A percentile compares a stretch with the other conserved stretches of the same genome.
Conservation (phyloP, 148 eudicot species). For the Silene uniflora region DNA sequence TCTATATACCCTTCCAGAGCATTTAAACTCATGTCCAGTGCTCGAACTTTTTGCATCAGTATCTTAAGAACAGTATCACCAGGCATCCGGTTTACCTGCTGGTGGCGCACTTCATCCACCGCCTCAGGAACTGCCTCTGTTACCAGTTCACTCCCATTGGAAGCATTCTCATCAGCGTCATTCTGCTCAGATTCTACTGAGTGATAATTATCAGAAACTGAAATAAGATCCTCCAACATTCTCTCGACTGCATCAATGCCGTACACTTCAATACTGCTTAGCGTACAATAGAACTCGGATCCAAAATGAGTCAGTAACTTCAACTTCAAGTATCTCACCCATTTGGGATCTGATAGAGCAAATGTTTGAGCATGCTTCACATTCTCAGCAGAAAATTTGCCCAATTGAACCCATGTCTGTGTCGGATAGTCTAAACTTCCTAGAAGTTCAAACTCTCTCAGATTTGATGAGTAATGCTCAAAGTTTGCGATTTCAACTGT, state of each 20-base stretch:
- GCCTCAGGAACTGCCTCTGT: constrained; percentile 46
- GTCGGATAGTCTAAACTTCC: constrained; percentile 85
- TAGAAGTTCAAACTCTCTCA: constrained; percentile 77
- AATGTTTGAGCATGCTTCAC: constrained; percentile 81
- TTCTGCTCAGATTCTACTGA: constrained; percentile 26
- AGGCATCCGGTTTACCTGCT: constrained; percentile 81
- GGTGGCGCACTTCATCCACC: constrained; percentile 62
- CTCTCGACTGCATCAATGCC: constrained; percentile 96
- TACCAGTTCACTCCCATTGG: constrained; percentile 25
- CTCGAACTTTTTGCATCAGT: constrained; percentile 88
- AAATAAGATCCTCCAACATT: constrained; percentile 88
- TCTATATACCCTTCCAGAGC: constrained; percentile 82
- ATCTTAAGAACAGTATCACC: constrained; percentile 97
- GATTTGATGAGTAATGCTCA: constrained; percentile 87
- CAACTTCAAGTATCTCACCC: constrained; percentile 85
- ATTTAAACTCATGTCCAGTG: constrained; percentile 73
- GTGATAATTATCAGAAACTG: constrained; percentile 52
- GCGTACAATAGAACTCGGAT: constrained; percentile 86
- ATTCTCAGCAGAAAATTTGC: constrained; percentile 80
- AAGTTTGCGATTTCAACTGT: constrained; percentile 82
- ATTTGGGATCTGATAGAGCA: constrained; percentile 76
- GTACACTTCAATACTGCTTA: constrained; percentile 80
- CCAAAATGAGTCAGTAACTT: constrained; percentile 81
- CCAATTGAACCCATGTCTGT: constrained; percentile 69
- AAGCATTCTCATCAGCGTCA: constrained; percentile 22